Evolutionary conservation across 164 flowering plant genomes (phyloP).

Genomic region (Amborella trichopoda): DNA sequence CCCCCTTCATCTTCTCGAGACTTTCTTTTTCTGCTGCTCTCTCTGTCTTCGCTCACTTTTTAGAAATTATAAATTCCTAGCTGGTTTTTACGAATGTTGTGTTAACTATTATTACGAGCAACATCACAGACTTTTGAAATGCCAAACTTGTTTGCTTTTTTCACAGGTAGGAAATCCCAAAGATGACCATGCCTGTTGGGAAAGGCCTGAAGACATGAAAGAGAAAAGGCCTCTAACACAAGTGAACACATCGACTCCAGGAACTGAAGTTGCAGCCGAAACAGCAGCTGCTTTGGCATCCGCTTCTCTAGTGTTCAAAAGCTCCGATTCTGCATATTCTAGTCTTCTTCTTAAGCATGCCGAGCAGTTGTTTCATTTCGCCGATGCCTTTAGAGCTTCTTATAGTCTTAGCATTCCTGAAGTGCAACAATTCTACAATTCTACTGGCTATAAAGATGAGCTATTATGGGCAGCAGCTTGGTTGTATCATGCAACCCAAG

Average conservation of each 20-base stretch:
- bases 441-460: constrained; percentile 88
- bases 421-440: constrained; percentile 57
- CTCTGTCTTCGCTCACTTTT: too few relatives aligned
- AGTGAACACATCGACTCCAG: constrained; percentile 59
- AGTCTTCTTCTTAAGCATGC: constrained; percentile 63
- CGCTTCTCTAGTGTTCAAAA: constrained; percentile 77
- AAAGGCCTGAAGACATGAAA: constrained; percentile 68
- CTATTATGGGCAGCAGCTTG: constrained; percentile 96
- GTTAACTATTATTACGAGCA: too few relatives aligned
- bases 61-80: too few relatives aligned
- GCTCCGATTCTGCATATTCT: constrained; percentile 44
- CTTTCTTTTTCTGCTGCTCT: too few relatives aligned
- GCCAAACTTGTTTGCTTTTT: background rate
- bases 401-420: constrained; percentile 65
- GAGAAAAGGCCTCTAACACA: constrained; percentile 64
- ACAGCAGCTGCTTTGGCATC: constrained; percentile 94
- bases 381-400: constrained; percentile 44
- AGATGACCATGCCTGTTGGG: constrained; percentile 82
- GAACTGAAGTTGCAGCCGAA: constrained; percentile 93
- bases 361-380: constrained; percentile 60
- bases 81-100: too few relatives aligned
- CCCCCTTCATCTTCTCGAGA: too few relatives aligned
- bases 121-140: too few relatives aligned
- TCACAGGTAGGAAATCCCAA: constrained; percentile 75
- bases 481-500: constrained; percentile 90